phyloP scores from a whole-genome alignment of 2,329 filamentous ascomycete genomes.

The Fusarium sp. region DNA sequence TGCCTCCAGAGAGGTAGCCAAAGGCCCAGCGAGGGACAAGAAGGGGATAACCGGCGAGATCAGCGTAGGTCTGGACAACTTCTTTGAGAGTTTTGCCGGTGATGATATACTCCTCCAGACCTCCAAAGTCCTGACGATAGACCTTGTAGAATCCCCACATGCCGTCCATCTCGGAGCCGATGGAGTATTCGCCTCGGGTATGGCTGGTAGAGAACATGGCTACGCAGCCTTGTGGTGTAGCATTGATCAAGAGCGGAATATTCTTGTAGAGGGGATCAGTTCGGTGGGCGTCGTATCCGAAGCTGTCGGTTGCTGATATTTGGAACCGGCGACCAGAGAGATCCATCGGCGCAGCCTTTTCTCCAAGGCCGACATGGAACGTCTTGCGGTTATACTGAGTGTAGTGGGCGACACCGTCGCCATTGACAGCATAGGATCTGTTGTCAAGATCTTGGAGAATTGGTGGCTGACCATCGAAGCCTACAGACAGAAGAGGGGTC shows the following conservation, averaged over 20 bases:
- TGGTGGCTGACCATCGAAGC: conserved; percentile 57
- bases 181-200: conserved; percentile 68
- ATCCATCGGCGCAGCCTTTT: conserved; percentile 79
- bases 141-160: conserved; percentile 81
- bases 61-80: conserved; percentile 71
- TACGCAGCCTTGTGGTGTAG: conserved; percentile 69
- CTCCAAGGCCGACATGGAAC: conserved; percentile 75
- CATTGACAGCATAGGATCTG: conserved; percentile 72
- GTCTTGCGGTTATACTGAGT: conserved; percentile 68
- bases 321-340: conserved; percentile 72
- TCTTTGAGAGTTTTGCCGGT: conserved; percentile 73
- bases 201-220: conserved; percentile 75
- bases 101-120: conserved; percentile 76
- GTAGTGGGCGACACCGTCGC: conserved; percentile 71
- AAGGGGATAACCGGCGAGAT: conserved; percentile 73
- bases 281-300: conserved; percentile 76
- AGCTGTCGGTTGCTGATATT: conserved; percentile 75
- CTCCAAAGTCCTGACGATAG: conserved; percentile 76
- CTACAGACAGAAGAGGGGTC: conserved; percentile 66
- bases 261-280: conserved; percentile 81
- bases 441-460: conserved; percentile 70
- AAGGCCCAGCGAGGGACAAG: conserved; percentile 77
- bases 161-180: conserved; percentile 78
- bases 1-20: conserved; percentile 74
- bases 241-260: conserved; percentile 76